Base-by-base conservation (phyloP, 2,329 filamentous ascomycete genomes). In the Lachnellula arida region DNA sequence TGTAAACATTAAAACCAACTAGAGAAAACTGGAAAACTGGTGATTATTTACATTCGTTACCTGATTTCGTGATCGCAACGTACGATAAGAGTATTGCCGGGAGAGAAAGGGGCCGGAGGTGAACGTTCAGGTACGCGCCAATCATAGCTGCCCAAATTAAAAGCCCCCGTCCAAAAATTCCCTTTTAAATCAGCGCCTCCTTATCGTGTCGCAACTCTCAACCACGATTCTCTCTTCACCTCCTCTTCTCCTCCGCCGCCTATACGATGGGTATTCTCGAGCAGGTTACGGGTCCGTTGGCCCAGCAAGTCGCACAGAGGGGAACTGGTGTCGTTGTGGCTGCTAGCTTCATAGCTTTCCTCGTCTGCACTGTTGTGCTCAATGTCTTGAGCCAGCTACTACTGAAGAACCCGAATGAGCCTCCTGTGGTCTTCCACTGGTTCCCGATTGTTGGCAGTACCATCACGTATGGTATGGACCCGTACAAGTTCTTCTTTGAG, bases 401-500 rank as follows among this genome's bases (percentile, higher is more conserved):
- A 60, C 84, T 91, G 76, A 89, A 84, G 75, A 93, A 91, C 66
- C 82, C 87, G 51, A 88, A 91, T 71, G 88, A 91, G 71, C 89
- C 89, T 32, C 89, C 89, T 1, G 65, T 92, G 56, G 88, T 93
- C 60, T 93, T 92, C 72, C 87, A 91, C 73, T 89, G 83, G 82
- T 80, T 93, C 68, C 89, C 89, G 57, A 75, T 96, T 64, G 80
- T 99, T 67, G 93, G 93, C 62, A 97, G 87, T 77, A 97, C 94
- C 58, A 79, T 97, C 67, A 89, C 84, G 46, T 99, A 97, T 75
- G 93, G 93, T 73, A 97, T 97, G 74, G 91, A 97, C 69, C 93
- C 93, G 15, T 92, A 90, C 68, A 79, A 78, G 51, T 97, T 97
- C 81, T 96, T 97, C 77, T 82, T 81, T 64, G 66, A 79, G 65